A percentile compares a stretch with the other conserved stretches of the same genome.
Conservation (phyloP, 352 stramenopile species). For the Phytophthora hybrid region DNA sequence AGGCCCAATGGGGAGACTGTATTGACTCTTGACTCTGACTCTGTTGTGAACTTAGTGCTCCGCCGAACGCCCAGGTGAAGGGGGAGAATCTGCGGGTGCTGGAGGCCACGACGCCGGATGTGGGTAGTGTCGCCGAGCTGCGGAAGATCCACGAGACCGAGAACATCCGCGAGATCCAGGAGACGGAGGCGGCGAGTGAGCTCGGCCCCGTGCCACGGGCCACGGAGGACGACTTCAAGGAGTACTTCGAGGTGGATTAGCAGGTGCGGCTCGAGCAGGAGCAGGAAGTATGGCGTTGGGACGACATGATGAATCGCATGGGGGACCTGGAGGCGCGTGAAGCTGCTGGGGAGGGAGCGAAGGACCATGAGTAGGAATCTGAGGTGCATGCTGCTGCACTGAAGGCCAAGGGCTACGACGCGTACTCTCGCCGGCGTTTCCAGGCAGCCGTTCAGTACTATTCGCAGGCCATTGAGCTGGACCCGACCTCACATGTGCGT, state of each 20-base stretch:
- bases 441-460: constrained; percentile 85
- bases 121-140: constrained; percentile 70
- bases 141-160: constrained; percentile 88
- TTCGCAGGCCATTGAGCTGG: constrained; percentile 85
- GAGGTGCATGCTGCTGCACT: constrained; percentile 49
- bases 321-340: constrained; percentile 83
- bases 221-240: constrained; percentile 78
- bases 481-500: constrained; percentile 76
- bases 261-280: constrained; percentile 77
- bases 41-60: constrained; percentile 41
- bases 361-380: constrained; percentile 24
- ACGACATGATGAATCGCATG: constrained; percentile 89
- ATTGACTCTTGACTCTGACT: not conserved
- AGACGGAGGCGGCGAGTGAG: constrained; percentile 84
- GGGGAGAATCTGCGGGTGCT: constrained; percentile 56
- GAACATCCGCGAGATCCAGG: constrained; percentile 88
- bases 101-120: constrained; percentile 69
- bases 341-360: constrained; percentile 41
- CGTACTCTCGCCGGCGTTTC: constrained; percentile 83
- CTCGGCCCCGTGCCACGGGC: constrained; percentile 43
- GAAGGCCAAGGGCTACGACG: constrained; percentile 82
- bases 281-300: constrained; percentile 75
- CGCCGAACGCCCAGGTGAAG: constrained; percentile 53
- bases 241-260: constrained; percentile 88
- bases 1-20: not conserved